phyloP scores from a whole-genome alignment of 805 yeast genomes.

The Pachysolen tannophilus region DNA sequence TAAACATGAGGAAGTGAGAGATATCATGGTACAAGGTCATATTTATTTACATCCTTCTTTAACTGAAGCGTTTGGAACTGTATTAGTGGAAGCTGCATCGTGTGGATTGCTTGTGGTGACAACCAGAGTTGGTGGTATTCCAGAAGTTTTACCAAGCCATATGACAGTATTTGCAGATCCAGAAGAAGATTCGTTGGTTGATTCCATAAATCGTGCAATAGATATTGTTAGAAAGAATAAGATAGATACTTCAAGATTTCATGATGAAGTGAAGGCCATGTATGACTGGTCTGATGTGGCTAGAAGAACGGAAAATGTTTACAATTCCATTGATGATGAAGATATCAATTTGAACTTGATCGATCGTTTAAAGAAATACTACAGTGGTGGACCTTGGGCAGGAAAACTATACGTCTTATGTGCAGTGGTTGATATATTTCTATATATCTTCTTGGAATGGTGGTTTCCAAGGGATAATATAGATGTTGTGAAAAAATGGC shows the following conservation, averaged over 20 bases:
- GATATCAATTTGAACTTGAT: slow-evolving; percentile 33
- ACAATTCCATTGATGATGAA: slow-evolving; percentile 34
- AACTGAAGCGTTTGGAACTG: slow-evolving; percentile 98
- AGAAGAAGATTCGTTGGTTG: slow-evolving; percentile 73
- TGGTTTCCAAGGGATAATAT: slow-evolving; percentile 59
- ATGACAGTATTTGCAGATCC: slow-evolving; percentile 93
- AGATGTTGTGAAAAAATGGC: slow-evolving; percentile 83
- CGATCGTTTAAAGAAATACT: slow-evolving; percentile 53
- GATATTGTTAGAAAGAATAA: slow-evolving; percentile 41
- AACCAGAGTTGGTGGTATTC: slow-evolving; percentile 95
- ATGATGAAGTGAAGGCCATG: slow-evolving; percentile 68
- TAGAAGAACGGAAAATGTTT: slow-evolving; percentile 73
- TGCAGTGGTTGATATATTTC: slow-evolving; percentile 68
- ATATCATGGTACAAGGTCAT: slow-evolving; percentile 89
- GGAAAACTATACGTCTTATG: slow-evolving; percentile 78
- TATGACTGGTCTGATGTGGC: slow-evolving; percentile 94
- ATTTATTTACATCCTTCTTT: slow-evolving; percentile 89
- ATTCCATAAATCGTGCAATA: slow-evolving; percentile 68
- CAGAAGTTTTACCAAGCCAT: slow-evolving; percentile 87
- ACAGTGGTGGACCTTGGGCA: slow-evolving; percentile 74
- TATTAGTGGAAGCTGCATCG: slow-evolving; percentile 92
- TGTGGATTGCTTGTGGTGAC: slow-evolving; percentile 93
- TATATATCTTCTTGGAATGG: slow-evolving; percentile 59
- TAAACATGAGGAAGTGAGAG: slow-evolving; percentile 86
- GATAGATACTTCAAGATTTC: slow-evolving; percentile 71